Evolutionary conservation across 2,329 filamentous ascomycete species (phyloP).

Genomic region (Xylariaceae sp.): DNA sequence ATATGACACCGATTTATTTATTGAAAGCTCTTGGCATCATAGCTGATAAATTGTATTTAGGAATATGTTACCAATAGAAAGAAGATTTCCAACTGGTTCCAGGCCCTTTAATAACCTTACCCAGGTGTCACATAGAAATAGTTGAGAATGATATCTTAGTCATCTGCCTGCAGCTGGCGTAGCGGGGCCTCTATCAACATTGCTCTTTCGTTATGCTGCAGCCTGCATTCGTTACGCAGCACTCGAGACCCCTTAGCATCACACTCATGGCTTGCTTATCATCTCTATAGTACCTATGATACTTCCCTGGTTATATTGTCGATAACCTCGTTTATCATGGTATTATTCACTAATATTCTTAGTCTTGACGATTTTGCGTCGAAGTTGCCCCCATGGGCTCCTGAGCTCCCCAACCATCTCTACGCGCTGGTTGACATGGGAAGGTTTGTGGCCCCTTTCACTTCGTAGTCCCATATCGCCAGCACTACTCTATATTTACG

Average conservation of each 20-base stretch:
- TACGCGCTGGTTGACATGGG: conserved; percentile 67
- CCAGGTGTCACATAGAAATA: no score
- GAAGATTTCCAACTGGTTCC: no score
- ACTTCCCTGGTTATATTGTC: background rate
- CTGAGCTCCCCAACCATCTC: conserved; percentile 53
- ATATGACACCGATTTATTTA: no score
- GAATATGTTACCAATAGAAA: no score
- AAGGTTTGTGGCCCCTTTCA: conserved; percentile 50
- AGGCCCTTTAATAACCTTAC: no score
- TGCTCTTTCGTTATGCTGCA: background rate
- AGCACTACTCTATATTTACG: conserved; percentile 10
- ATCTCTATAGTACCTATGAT: background rate
- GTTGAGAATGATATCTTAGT: no score
- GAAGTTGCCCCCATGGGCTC: conserved; percentile 56
- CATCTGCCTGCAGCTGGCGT: conserved; percentile 18
- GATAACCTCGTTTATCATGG: conserved; percentile 36
- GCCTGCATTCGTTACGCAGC: background rate
- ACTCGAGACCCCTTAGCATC: background rate
- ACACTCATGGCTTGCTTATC: background rate
- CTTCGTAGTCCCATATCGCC: background rate
- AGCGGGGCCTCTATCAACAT: conserved; percentile 6
- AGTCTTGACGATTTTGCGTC: conserved; percentile 58
- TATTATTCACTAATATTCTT: conserved; percentile 48
- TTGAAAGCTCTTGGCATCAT: no score
- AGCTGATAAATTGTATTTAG: no score